A percentile compares a stretch with the other conserved stretches of the same genome.
Conservation (phyloP, 163 green algal genomes). For the Chlamydomonas reinhardtii region DNA sequence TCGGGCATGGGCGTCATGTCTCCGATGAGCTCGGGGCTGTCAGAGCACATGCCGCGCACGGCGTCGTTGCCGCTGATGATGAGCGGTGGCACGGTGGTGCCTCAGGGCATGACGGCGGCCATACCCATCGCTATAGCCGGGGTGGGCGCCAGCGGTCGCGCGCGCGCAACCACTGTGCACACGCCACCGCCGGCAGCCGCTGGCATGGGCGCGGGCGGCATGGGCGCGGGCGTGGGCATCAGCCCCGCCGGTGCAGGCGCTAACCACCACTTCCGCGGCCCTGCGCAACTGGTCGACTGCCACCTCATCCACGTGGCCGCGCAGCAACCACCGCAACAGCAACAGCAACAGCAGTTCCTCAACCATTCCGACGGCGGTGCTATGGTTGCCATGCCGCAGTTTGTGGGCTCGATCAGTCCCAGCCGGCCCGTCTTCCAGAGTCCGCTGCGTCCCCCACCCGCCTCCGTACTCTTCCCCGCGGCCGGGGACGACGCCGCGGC, state of each 20-base stretch:
- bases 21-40: not conserved
- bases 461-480: not conserved
- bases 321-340: not conserved
- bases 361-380: conserved; percentile 4
- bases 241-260: not conserved
- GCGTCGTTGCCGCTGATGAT: conserved; percentile 31
- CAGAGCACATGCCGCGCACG: conserved; percentile 27
- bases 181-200: not conserved
- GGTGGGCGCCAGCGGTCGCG: conserved; percentile 31
- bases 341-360: not conserved
- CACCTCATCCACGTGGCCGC: not conserved
- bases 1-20: not conserved
- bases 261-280: too few species aligned
- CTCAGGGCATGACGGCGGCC: not conserved
- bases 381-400: not conserved
- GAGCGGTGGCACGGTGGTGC: not conserved
- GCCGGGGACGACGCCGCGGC: too few species aligned
- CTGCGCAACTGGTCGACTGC: conserved; percentile 13
- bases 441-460: not conserved
- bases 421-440: not conserved
- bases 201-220: not conserved
- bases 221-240: not conserved
- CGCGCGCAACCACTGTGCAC: conserved; percentile 22
- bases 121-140: conserved; percentile 35
- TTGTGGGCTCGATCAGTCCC: conserved; percentile 33